These are phyloP conservation scores for Simplicillium aogashimaense DNA, from an alignment of 2,329 filamentous ascomycete species.

Conservation along the genomic window DNA sequence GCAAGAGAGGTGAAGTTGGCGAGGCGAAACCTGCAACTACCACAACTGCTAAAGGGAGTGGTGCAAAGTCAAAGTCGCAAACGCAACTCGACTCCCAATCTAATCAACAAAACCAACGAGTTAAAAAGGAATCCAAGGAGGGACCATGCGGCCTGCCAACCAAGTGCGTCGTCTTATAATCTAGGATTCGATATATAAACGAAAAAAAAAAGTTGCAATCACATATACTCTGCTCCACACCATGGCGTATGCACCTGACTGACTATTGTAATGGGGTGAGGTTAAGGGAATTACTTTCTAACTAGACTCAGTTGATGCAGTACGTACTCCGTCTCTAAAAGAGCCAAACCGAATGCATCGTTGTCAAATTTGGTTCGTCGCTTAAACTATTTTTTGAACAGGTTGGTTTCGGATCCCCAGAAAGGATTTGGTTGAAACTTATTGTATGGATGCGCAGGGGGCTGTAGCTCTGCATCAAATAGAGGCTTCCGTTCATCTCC, in stretches of 20 bases:
- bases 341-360: no score
- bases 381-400: slow-evolving; percentile 20
- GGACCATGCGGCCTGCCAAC: slow-evolving; percentile 69
- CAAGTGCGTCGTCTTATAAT: slow-evolving; percentile 61
- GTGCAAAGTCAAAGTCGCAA: slow-evolving; percentile 8
- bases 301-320: no score
- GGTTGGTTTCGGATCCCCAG: slow-evolving; percentile 25
- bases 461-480: slow-evolving; percentile 29
- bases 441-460: slow-evolving; percentile 13
- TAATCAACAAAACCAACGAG: slow-evolving; percentile 8
- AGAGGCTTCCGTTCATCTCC: slow-evolving; percentile 27
- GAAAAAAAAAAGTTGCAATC: slow-evolving; percentile 4
- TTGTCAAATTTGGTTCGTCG: not conserved
- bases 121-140: slow-evolving; percentile 40
- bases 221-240: not conserved
- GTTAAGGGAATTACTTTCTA: no score
- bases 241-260: no score
- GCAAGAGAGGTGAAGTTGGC: slow-evolving; percentile 7
- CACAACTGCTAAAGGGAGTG: slow-evolving; percentile 12
- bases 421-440: slow-evolving; percentile 36
- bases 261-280: no score
- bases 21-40: slow-evolving; percentile 10
- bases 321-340: no score
- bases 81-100: slow-evolving; percentile 9
- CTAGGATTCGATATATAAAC: slow-evolving; percentile 5